Base-by-base conservation (phyloP, 1,284 basidiomycete genomes). In the Boletus sp. region DNA sequence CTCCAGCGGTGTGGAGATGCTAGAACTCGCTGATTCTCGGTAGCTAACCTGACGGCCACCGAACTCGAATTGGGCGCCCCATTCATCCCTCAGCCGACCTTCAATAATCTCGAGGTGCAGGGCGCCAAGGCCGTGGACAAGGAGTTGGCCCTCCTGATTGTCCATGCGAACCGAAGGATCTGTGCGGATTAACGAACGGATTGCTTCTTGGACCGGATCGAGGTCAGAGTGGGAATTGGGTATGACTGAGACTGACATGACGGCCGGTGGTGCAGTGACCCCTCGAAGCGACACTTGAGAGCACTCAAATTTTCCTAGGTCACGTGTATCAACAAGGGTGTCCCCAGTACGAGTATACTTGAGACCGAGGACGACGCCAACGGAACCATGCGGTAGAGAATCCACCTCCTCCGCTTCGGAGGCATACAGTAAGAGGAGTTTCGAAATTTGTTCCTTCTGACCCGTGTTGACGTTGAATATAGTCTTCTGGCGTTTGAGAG, bases 21-120 rank as follows among this genome's bases (percentile, higher is more conserved):
- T 73, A 6, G 77, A 67, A 25, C 83, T 82, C 31, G 90, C 76
- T 27, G 87, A 83, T 76, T 95, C 93, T 30, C 92, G 84, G 76
- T 90, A 94, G 72, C 87, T 89, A 52, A 96, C 93, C 8, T 89
- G 82, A 58, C 93, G 86, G 56, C 77, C 79, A 5, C 94, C 93
- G 69, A 94, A 83, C 69, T 93, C 86, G 64, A 93, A 94, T 46
- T 85, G 81, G 23, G 82, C 92, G 31, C 85, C 82, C 85, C 91
- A 96, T 75, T 95, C 94, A 62, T 93, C 86, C 56, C 80, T 80
- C 35, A 96, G 77, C 30, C 94, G 81, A 40, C 87, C 86, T 74
- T 93, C 91, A 2, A 94, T 83, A 60, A 96, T 95, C 73, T 96
- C 94, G 10, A 96, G 82, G 72, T 96, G 93, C 31, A 96, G 81